A percentile compares a stretch with the other conserved stretches of the same genome.
Conservation (phyloP, 179 eudicot species). For the Patellifolia procumbens region DNA sequence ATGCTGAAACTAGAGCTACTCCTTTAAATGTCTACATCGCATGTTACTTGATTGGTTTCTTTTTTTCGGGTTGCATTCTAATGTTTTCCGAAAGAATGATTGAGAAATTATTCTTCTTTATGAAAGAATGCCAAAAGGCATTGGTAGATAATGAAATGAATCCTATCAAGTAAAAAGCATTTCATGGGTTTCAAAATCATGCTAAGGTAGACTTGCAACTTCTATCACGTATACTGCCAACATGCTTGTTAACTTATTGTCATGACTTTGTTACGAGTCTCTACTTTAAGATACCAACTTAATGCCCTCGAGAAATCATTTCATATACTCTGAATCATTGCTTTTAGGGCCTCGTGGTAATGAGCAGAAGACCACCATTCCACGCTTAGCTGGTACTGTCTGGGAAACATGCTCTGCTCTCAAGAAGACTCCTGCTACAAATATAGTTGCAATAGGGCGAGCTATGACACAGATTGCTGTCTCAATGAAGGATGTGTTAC, state of each 20-base stretch:
- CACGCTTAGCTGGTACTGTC: slow-evolving; percentile 69
- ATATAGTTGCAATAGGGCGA: slow-evolving; percentile 80
- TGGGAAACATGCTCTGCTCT: slow-evolving; percentile 92
- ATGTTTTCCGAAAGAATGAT: not conserved
- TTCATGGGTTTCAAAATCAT: not conserved
- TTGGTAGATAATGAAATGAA: not conserved
- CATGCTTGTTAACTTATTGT: not conserved
- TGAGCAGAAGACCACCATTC: slow-evolving; percentile 44
- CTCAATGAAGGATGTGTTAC: slow-evolving; percentile 87
- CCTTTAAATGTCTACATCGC: not conserved
- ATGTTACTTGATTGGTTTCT: not conserved
- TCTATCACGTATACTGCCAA: not conserved
- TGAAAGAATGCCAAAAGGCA: not conserved
- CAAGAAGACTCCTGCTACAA: slow-evolving; percentile 74
- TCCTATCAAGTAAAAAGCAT: not conserved
- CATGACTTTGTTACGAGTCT: not conserved
- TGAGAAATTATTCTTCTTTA: not conserved
- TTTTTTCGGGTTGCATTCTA: not conserved
- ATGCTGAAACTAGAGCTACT: not conserved
- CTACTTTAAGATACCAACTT: not conserved
- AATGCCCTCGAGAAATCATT: not conserved
- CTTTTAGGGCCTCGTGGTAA: slow-evolving; percentile 44
- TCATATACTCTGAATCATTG: not conserved
- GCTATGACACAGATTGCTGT: slow-evolving; percentile 80
- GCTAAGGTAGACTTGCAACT: not conserved